Conservation (phyloP, 768 basidiomycete species). For the Suillus sp. region DNA sequence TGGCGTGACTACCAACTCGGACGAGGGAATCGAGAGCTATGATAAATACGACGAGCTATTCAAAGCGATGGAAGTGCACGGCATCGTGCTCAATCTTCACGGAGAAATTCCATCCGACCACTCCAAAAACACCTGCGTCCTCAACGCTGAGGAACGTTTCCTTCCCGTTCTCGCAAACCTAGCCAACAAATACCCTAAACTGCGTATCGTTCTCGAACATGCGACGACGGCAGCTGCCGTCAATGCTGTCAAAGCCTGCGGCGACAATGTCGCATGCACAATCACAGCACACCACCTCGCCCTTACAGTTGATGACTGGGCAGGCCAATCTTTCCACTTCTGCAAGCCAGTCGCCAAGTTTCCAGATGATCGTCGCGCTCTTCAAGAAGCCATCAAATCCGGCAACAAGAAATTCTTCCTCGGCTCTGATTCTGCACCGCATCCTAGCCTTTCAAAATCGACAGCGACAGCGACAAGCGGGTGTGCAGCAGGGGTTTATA, state of each 20-base stretch:
- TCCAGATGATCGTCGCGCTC: slow-evolving; percentile 85
- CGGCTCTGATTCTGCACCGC: slow-evolving; percentile 96
- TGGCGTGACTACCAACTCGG: slow-evolving; percentile 97
- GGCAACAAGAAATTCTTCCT: slow-evolving; percentile 53
- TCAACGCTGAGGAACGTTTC: slow-evolving; percentile 92
- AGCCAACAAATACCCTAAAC: slow-evolving; percentile 79
- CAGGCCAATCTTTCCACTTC: slow-evolving; percentile 92
- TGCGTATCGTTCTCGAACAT: slow-evolving; percentile 96
- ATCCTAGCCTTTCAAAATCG: slow-evolving; percentile 69
- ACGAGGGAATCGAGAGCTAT: slow-evolving; percentile 95
- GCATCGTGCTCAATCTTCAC: slow-evolving; percentile 95
- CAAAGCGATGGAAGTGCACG: slow-evolving; percentile 88
- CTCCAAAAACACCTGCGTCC: slow-evolving; percentile 78
- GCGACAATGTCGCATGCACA: slow-evolving; percentile 86
- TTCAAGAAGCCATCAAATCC: slow-evolving; percentile 74
- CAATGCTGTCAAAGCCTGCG: slow-evolving; percentile 78
- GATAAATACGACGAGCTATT: slow-evolving; percentile 93
- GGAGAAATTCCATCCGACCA: slow-evolving; percentile 93
- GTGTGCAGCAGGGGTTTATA: slow-evolving; percentile 97
- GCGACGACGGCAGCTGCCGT: slow-evolving; percentile 93
- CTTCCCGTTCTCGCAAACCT: slow-evolving; percentile 84
- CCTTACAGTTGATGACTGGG: slow-evolving; percentile 95
- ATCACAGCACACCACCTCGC: slow-evolving; percentile 97
- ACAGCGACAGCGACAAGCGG: slow-evolving; percentile 66
- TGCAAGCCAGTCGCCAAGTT: slow-evolving; percentile 99